Conservation (phyloP, 148 eudicot genomes). For the Polygonum maritimum region DNA sequence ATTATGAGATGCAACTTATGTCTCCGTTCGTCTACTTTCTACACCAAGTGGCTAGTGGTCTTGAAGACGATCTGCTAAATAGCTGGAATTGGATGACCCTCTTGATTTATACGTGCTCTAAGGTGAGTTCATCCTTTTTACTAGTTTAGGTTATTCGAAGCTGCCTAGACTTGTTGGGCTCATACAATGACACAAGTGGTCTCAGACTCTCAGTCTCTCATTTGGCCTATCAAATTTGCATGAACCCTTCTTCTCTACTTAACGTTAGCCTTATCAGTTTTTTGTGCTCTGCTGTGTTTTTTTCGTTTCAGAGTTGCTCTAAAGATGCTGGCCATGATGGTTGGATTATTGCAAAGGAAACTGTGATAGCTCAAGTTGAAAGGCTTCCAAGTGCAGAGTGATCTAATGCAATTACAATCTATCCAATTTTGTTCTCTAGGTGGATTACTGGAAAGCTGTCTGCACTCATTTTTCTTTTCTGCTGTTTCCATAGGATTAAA, state of each 20-base stretch:
- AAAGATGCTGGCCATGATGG: slow-evolving; percentile 20
- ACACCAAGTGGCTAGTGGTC: slow-evolving; percentile 39
- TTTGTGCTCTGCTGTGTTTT: background rate
- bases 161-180: background rate
- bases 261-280: too few species aligned
- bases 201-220: too few species aligned
- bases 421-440: background rate
- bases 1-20: slow-evolving; percentile 89
- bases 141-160: background rate
- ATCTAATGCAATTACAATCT: background rate
- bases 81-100: slow-evolving; percentile 88
- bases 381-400: slow-evolving; percentile 7
- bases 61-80: slow-evolving; percentile 36
- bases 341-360: slow-evolving; percentile 66
- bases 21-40: slow-evolving; percentile 72
- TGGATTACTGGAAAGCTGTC: background rate
- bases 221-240: too few species aligned
- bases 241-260: too few species aligned
- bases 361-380: slow-evolving; percentile 47
- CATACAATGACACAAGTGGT: too few species aligned
- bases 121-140: slow-evolving; percentile 31
- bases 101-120: slow-evolving; percentile 66
- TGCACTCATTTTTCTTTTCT: background rate
- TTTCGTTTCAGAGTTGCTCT: slow-evolving; percentile 44
- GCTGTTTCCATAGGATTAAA: background rate